Percentiles rank a stretch among this genome's conserved stretches.
phyloP scores from a whole-genome alignment of 441 rosid genomes.

The Gossypium gossypioides region DNA sequence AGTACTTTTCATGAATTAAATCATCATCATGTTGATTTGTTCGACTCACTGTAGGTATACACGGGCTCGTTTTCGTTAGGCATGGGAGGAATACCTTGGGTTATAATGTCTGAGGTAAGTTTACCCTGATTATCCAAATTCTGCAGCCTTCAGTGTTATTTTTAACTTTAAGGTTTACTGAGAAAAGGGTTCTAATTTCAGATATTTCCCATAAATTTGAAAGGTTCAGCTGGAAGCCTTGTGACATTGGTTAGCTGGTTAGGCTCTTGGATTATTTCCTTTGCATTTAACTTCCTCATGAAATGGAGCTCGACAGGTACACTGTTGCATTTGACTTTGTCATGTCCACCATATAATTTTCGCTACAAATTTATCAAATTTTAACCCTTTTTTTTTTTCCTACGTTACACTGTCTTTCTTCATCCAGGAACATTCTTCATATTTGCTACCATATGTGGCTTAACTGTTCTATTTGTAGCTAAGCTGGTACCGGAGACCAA shows the following conservation, averaged over 20 bases:
- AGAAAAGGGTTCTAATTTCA: slow-evolving; percentile 17
- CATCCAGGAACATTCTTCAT: slow-evolving; percentile 33
- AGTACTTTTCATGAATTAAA: neutral
- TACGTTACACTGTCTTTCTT: neutral
- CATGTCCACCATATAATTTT: neutral
- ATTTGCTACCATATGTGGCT: slow-evolving; percentile 21
- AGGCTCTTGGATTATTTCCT: slow-evolving; percentile 52
- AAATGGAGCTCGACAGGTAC: slow-evolving; percentile 38
- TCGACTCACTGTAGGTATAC: slow-evolving; percentile 28
- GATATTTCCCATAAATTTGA: slow-evolving; percentile 52
- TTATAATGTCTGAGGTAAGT: slow-evolving; percentile 56
- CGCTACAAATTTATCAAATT: neutral
- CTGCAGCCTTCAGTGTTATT: neutral
- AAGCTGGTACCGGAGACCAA: slow-evolving; percentile 40
- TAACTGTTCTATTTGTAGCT: slow-evolving; percentile 32
- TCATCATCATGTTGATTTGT: neutral
- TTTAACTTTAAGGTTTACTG: neutral
- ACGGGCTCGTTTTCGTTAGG: slow-evolving; percentile 47
- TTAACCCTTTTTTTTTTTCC: neutral
- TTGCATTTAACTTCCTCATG: slow-evolving; percentile 40
- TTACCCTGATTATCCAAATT: neutral
- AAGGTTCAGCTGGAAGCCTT: slow-evolving; percentile 55
- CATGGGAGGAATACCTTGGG: slow-evolving; percentile 57
- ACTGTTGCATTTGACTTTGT: neutral
- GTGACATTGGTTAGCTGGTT: slow-evolving; percentile 49